Base-by-base conservation (phyloP, 805 yeast genomes). In the Yarrowia yakushimensis region DNA sequence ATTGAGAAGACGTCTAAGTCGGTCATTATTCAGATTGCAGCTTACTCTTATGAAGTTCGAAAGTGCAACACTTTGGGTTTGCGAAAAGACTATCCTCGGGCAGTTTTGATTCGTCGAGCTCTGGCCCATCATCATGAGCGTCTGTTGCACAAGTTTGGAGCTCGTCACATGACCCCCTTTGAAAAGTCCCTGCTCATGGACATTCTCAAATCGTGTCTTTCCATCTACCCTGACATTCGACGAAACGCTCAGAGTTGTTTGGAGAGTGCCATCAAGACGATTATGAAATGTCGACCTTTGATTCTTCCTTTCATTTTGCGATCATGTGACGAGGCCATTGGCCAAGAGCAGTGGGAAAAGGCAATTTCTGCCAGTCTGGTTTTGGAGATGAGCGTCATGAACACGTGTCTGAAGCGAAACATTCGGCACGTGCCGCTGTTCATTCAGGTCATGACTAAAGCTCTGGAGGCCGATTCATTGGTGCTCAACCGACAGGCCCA, bases 91-190 rank as follows among this genome's bases (percentile, higher is more conserved):
- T 86, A 79, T 66, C 91, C 98, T 0, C 83, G 97, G 69, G 80
- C 89, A 0, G 81, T 88, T 1, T 71, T 90, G n/a, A 96, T 88
- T 2, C 82, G 88, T 0, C 80, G 96, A 62, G 78, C 90, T 13
- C 87, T 85, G 62, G 76, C 85, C 15, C 87, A 84, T 66, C 97
- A 92, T 67, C 82, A 83, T 71, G 85, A 87, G 67, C 81, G 98
- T 67, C 82, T 87, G 25, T 77, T 84, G 0, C 78, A 88, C 36
- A 89, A 86, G 68, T 81, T 90, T 0, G 87, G 93, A 0, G 84
- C 88, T 3, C 79, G 97, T 65, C 76, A 85, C 7, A 88, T 89
- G 68, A 82, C 90, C 0, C 81, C 79, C 8, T 70, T 86, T 10
- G 97, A 91, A 66, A 81, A 78, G 62, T 61, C 77, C 1, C 73